These are phyloP conservation scores for Tolypocladium ovalisporum DNA, from an alignment of 2,329 filamentous ascomycete species.

Conservation along the genomic window DNA sequence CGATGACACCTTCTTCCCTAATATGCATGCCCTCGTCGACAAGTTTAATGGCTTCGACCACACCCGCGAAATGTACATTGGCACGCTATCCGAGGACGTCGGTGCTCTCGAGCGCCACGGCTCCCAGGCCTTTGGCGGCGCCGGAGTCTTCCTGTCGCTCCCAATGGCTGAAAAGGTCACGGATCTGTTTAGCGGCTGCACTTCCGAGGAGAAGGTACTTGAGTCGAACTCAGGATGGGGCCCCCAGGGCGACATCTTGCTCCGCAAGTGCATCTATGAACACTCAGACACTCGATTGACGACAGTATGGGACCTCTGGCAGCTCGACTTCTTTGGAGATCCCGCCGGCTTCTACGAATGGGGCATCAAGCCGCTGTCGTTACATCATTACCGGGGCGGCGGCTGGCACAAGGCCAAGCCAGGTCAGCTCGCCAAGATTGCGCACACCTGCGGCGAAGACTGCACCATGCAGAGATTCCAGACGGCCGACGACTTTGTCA, in stretches of 20 bases:
- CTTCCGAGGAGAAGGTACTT: conserved; percentile 36
- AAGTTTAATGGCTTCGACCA: conserved; percentile 42
- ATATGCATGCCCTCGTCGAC: conserved; percentile 41
- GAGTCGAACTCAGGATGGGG: conserved; percentile 49
- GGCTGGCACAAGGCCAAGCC: conserved; percentile 45
- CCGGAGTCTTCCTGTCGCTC: conserved; percentile 50
- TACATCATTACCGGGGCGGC: conserved; percentile 54
- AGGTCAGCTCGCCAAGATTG: conserved; percentile 44
- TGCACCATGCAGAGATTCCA: conserved; percentile 49
- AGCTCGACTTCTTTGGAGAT: conserved; percentile 49
- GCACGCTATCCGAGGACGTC: conserved; percentile 50
- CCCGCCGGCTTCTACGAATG: conserved; percentile 55
- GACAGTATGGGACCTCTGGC: conserved; percentile 45
- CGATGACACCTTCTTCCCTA: conserved; percentile 56
- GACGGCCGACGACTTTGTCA: conserved; percentile 39
- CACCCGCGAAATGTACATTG: conserved; percentile 43
- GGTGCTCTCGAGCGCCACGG: conserved; percentile 49
- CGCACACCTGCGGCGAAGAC: conserved; percentile 49
- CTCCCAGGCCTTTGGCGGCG: conserved; percentile 53
- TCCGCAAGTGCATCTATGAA: conserved; percentile 54
- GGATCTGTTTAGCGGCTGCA: conserved; percentile 33
- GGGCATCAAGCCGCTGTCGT: conserved; percentile 46
- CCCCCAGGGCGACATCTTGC: conserved; percentile 48
- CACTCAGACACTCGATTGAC: conserved; percentile 49
- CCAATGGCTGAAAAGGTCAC: conserved; percentile 35